phyloP scores from a whole-genome alignment of 371 early-diverging fungal genomes.

The Mucor racemosus region DNA sequence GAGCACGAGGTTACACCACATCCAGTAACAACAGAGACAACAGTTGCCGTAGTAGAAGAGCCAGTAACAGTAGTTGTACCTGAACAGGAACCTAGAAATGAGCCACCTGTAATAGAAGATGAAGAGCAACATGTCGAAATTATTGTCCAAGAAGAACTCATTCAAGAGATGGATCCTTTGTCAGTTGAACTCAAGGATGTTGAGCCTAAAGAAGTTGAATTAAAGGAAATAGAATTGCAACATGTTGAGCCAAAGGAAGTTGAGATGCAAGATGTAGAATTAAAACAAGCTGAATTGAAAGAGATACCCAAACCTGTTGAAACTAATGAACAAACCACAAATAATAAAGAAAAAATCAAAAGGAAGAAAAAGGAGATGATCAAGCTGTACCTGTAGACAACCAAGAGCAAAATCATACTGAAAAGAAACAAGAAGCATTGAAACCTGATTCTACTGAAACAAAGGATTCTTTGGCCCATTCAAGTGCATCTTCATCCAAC shows the following conservation, averaged over 20 bases:
- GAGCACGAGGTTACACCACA: slow-evolving; percentile 22
- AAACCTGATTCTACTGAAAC: slow-evolving; percentile 10
- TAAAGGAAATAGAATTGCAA: not conserved
- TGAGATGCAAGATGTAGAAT: slow-evolving; percentile 1
- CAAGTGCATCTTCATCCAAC: slow-evolving; percentile 10
- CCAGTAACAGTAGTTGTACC: not conserved
- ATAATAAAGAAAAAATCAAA: too few species aligned
- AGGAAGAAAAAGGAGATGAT: slow-evolving; percentile 8
- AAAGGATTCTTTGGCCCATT: not conserved
- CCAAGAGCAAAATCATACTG: not conserved
- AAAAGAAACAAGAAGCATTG: not conserved
- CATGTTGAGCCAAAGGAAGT: not conserved
- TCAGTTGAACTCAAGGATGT: not conserved
- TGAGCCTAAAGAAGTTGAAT: not conserved
- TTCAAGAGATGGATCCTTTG: not conserved
- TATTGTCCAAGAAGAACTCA: not conserved
- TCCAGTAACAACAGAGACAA: slow-evolving; percentile 3
- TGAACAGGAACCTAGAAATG: slow-evolving; percentile 9
- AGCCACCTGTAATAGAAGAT: not conserved
- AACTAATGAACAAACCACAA: not conserved
- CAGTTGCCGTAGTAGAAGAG: not conserved
- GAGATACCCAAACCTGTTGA: not conserved
- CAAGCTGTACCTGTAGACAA: not conserved
- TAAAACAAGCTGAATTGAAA: not conserved
- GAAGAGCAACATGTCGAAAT: not conserved